These are phyloP conservation scores for Skeletonema menzelii DNA, from an alignment of 108 stramenopile genomes.

Conservation along the genomic window DNA sequence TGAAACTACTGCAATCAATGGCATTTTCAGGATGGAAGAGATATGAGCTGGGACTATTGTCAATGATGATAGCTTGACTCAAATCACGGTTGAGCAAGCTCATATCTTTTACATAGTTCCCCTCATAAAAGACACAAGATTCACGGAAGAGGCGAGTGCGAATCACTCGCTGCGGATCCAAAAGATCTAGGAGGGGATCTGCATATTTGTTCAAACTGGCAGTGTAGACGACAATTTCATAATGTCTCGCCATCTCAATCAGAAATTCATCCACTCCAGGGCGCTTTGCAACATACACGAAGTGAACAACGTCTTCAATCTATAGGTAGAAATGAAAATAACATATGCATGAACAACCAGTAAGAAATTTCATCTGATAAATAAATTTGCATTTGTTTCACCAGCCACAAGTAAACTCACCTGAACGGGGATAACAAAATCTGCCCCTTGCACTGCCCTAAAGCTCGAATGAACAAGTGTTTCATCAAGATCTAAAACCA, in stretches of 20 bases:
- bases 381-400: neutral
- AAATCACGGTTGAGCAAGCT: constrained; percentile 86
- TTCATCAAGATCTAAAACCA: constrained; percentile 98
- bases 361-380: neutral
- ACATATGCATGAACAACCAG: neutral
- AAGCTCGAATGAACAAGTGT: constrained; percentile 98
- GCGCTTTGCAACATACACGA: constrained; percentile 97
- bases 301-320: constrained; percentile 96
- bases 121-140: constrained; percentile 96
- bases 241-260: constrained; percentile 89
- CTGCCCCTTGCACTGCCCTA: constrained; percentile 91
- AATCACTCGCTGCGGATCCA: constrained; percentile 87
- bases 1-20: constrained; percentile 94
- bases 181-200: constrained; percentile 93
- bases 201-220: constrained; percentile 98
- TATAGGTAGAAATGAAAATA: constrained; percentile 14
- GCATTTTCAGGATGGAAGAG: constrained; percentile 98
- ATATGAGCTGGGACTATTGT: constrained; percentile 96
- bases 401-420: constrained; percentile 49
- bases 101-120: constrained; percentile 98
- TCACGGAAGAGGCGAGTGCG: constrained; percentile 94
- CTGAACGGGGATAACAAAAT: constrained; percentile 98
- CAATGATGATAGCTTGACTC: constrained; percentile 91
- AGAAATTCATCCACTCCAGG: constrained; percentile 98
- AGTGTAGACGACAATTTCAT: constrained; percentile 99